Base-by-base conservation (phyloP, 805 yeast species). In the Schizosaccharomyces lindneri region DNA sequence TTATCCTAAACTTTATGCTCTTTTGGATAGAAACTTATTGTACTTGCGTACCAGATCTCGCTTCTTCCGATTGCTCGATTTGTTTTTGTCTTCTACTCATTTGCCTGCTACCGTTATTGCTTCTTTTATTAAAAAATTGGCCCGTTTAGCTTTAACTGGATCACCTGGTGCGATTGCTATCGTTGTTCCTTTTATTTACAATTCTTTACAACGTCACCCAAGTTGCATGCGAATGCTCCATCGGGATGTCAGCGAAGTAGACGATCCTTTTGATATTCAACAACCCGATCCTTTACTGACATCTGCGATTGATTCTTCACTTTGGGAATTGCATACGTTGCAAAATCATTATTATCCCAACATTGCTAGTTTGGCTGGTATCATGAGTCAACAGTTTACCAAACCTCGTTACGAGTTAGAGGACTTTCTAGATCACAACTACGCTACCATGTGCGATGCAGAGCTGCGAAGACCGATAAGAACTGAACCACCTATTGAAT, bases 271-370 rank as follows among this genome's bases (percentile, higher is more conserved):
- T 69, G 75, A 84, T 65, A 72, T 75, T 43, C 64, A 70, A 0
- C 95, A 86, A 67, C 62, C 64, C 1, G 87, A 90, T 69, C 98
- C 98, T 2, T 76, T 84, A 63, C 74, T 78, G 63, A 84, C 96
- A 0, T 75, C 80, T 43, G 97, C 97, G 3, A 74, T 89, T 43
- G 82, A 79, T 6, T 85, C 95, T 0, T 89, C 97, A 0, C 72
- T 89, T 59, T 93, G 98, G 98, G 98, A 93, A 71, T 70, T 90
- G 62, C 86, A 85, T 63, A 77, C 95, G 0, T 73, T 85, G 62
- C 80, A 83, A 74, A 72, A 79, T 13, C 98, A 93, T 70, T 90
- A 88, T 69, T 97, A 93, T 73, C 97, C 97, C 17, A 93, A 93
- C 68, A 87, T 93, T 13, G 90, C 96, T 1, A 84, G 96, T 0